Evolutionary conservation across 2,329 filamentous ascomycete species (phyloP), one percentile per base, ranked within the genome.

Genomic region (Dendryphion nanum): DNA sequence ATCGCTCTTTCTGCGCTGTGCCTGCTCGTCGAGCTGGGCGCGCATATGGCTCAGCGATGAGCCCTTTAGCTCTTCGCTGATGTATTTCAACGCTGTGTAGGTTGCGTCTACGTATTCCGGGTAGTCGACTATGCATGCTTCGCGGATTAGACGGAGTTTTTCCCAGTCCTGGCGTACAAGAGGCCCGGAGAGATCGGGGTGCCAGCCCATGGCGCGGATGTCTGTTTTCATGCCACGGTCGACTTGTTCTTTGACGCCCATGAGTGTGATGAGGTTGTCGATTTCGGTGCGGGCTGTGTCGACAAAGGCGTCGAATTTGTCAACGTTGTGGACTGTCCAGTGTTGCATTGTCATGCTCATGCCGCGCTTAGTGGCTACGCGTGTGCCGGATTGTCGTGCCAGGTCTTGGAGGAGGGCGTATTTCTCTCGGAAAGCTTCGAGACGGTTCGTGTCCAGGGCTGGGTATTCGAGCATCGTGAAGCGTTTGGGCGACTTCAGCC

Each of bases 141-240:
- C 67, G n/a, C 63, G 55, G 20, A 74, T 63, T 6, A 74, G 55
- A 14, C 58, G 51, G n/a, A 74, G 49, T 49, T 73, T 73, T 28
- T 62, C 59, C 61, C 57, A 63, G 24, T 66, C 63, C 16, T 56
- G 48, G 26, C 53, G 47, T 5, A 64, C 54, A 8, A 53, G 31
- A 8, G 57, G 51, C 0, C 55, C 55, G 7, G 63, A 61, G 6
- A 68, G 57, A 36, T 73, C 70, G 3, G 72, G 60, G 48, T 74
- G 71, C 71, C 71, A 74, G n/a, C 68, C 71, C 52, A 74, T 67
- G 10, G 64, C 62, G 24, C 64, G 63, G 39, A 74, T 71, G 35
- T 74, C 71, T 43, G 66, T 65, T 23, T 63, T 58, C 51, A 69
- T 67, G 10, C 63, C 70, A 10, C 66, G 52, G 45, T 74, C 69